Percentiles rank a stretch among this genome's conserved stretches.
Conservation (phyloP, 768 basidiomycete genomes). For the Tubosaeta brunneosetosa region DNA sequence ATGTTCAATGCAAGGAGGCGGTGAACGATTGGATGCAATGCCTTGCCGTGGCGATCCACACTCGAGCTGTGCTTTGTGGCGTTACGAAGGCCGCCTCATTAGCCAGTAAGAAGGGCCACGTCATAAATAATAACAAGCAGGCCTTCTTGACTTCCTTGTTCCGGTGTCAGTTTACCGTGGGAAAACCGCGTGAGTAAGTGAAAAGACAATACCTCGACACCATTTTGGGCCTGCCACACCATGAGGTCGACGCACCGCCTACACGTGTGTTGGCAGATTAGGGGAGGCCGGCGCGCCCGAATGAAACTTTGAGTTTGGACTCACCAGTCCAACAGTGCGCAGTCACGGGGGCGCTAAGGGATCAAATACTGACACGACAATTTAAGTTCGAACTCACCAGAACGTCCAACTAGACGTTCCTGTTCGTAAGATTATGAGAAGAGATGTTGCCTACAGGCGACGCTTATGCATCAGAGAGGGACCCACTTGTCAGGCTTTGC, state of each 20-base stretch:
- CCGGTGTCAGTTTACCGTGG: constrained; percentile 13
- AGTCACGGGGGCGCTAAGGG: neutral
- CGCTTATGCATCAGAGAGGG: constrained; percentile 12
- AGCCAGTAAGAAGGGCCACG: neutral
- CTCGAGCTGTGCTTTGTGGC: constrained; percentile 24
- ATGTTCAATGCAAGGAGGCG: neutral
- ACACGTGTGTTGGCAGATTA: constrained; percentile 10
- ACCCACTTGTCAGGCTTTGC: neutral
- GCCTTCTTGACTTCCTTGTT: constrained; percentile 20
- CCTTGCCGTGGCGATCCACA: neutral
- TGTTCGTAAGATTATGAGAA: neutral
- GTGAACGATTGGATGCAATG: neutral
- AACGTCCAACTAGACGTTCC: neutral
- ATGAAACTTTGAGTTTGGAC: constrained; percentile 2
- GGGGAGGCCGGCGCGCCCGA: neutral
- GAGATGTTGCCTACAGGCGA: constrained; percentile 10
- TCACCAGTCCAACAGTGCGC: neutral
- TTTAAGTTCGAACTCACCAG: constrained; percentile 4
- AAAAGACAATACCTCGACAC: constrained; percentile 1
- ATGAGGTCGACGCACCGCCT: constrained; percentile 13
- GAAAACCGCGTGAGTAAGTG: constrained; percentile 1
- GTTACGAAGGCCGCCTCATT: constrained; percentile 10
- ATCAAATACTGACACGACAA: neutral
- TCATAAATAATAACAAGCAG: constrained; percentile 15
- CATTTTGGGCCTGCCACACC: constrained; percentile 5